phyloP scores from a whole-genome alignment of 164 flowering plant species.

The Warburgia ugandensis region DNA sequence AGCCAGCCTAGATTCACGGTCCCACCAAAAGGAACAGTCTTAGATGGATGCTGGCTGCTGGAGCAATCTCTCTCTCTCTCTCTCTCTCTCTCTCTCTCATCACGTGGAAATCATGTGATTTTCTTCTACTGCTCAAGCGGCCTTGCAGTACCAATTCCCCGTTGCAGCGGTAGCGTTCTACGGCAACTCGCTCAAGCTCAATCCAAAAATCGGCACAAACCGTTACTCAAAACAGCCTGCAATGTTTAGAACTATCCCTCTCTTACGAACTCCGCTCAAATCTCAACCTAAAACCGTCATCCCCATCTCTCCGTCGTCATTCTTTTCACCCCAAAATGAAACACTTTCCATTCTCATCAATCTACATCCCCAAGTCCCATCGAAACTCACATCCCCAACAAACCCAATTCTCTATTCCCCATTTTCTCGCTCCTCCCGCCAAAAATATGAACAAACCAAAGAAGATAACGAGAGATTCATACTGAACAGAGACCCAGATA shows the following conservation, averaged over 20 bases:
- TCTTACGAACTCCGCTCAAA: conserved; percentile 15
- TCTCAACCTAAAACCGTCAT: conserved; percentile 8
- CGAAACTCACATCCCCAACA: not conserved
- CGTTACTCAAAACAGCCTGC: not conserved
- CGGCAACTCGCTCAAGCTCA: not conserved
- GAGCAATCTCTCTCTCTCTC: too few relatives aligned
- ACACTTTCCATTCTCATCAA: conserved; percentile 1
- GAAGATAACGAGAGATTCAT: conserved; percentile 15
- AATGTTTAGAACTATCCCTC: conserved; percentile 29
- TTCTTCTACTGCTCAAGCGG: too few relatives aligned
- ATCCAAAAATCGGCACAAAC: not conserved
- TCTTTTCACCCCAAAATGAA: not conserved
- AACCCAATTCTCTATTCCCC: conserved; percentile 14
- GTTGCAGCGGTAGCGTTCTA: not conserved
- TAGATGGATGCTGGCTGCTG: too few relatives aligned
- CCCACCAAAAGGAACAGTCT: too few relatives aligned
- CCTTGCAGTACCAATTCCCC: not conserved
- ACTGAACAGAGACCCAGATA: conserved; percentile 35
- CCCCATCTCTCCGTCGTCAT: conserved; percentile 1
- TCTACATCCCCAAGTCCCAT: not conserved
- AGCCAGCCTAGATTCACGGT: too few relatives aligned
- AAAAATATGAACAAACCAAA: conserved; percentile 15
- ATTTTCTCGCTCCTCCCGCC: conserved; percentile 19
- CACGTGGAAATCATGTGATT: too few relatives aligned
- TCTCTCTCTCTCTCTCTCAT: too few relatives aligned